phyloP scores from a whole-genome alignment of 345 rosid species.

The Syzygium oleosum region DNA sequence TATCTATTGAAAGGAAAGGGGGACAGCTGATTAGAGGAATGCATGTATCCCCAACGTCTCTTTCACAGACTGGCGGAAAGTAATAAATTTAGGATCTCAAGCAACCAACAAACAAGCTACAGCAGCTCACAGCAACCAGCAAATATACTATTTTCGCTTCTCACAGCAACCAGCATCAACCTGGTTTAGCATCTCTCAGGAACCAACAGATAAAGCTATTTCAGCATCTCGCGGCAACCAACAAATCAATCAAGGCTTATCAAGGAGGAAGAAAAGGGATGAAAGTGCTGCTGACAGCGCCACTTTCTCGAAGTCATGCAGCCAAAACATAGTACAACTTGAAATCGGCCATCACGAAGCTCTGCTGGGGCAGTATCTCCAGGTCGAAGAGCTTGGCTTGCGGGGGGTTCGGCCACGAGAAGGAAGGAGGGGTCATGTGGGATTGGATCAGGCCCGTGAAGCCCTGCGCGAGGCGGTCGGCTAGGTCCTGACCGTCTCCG shows the following conservation, averaged over 20 bases:
- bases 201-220: neutral
- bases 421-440: slow-evolving; percentile 59
- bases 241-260: neutral
- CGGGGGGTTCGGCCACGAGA: slow-evolving; percentile 60
- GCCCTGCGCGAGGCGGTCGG: slow-evolving; percentile 83
- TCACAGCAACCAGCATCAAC: neutral
- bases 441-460: slow-evolving; percentile 74
- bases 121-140: too few relatives aligned
- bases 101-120: neutral
- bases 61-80: neutral
- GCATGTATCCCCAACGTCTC: neutral
- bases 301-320: neutral
- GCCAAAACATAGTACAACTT: slow-evolving; percentile 3
- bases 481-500: slow-evolving; percentile 87
- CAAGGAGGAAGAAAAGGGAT: neutral
- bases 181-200: neutral
- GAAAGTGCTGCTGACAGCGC: neutral
- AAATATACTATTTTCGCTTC: too few relatives aligned
- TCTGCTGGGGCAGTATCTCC: slow-evolving; percentile 41
- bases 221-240: neutral
- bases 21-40: neutral
- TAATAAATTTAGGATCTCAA: neutral
- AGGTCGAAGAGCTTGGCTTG: slow-evolving; percentile 58
- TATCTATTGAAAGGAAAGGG: neutral
- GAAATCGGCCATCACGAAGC: slow-evolving; percentile 34